A percentile compares a stretch with the other conserved stretches of the same genome.
Evolutionary conservation across 2,329 filamentous ascomycete species (phyloP).

Genomic region (Verticillium isaacii): DNA sequence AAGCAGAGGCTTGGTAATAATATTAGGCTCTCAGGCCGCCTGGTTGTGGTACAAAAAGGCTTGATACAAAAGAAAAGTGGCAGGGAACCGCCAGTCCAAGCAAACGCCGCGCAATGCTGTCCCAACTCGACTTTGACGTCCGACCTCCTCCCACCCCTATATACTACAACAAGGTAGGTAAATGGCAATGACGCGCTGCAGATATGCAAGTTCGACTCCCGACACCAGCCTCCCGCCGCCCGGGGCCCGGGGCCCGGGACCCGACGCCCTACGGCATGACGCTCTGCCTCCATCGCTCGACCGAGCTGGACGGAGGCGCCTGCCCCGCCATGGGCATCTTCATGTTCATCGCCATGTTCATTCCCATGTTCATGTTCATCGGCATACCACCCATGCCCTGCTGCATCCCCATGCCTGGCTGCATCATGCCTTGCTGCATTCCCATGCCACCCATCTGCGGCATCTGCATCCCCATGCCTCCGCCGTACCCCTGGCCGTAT

Average conservation of each 20-base stretch:
- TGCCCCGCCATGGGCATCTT: constrained; percentile 8
- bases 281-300: constrained; percentile 35
- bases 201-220: not conserved
- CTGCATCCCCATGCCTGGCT: constrained; percentile 2
- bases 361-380: constrained; percentile 18
- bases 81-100: not conserved
- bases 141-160: not conserved
- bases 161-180: not conserved
- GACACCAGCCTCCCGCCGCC: not conserved
- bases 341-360: constrained; percentile 10
- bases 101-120: constrained; percentile 10
- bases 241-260: no score
- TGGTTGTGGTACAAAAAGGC: not conserved
- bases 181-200: not conserved
- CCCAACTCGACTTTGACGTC: not conserved
- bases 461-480: constrained; percentile 14
- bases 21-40: not conserved
- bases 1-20: not conserved
- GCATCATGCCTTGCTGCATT: constrained; percentile 13
- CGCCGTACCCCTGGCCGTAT: constrained; percentile 1
- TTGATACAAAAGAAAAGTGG: not conserved
- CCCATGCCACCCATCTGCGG: constrained; percentile 2
- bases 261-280: constrained; percentile 17
- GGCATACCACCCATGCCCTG: constrained; percentile 8
- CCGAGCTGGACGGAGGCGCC: not conserved